Base-by-base conservation (phyloP, 441 rosid genomes). In the Sinapis alba region DNA sequence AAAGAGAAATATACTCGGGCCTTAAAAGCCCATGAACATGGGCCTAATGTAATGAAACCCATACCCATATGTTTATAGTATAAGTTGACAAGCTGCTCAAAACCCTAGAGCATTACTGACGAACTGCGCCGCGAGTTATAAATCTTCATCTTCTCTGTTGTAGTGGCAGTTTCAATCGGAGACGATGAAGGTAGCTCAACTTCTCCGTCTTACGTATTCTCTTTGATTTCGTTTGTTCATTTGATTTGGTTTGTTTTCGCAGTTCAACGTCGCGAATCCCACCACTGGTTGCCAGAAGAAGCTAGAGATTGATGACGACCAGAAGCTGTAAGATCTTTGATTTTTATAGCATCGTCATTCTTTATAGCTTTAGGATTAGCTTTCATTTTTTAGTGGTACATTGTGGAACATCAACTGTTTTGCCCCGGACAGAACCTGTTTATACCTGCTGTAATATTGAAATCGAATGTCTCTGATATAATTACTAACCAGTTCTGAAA, bases 241-340 rank as follows among this genome's bases (percentile, higher is more conserved):
- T 53, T 34, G 30, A 16, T 7, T 53, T 38, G 32, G 8, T 36
- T 26, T 38, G 9, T 72, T 6, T 71, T 50, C 16, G 50, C 51
- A 88, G 93, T 83, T 88, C 72, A 86, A 88, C 80, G 82, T 88
- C 59, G 92, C 90, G 80, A 86, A 86, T 71, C 92, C 90, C 1
- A 87, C 92, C 6, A 89, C 89, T 64, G 90, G 89, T n/a, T 89
- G 90, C 84, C 90, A 89, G 80, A 87, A 89, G 87, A 89, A 89
- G 86, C 89, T 89, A 47, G 92, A 89, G 73, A 84, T 87, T 69
- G 92, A 86, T 54, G 90, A 88, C 51, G 92, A 86, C 51, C 89
- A 85, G 72, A 86, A 88, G 71, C 85, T 88, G 93, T 86, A 71
- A 79, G 86, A 36, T 72, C 15, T 38, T 5, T 38, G 4, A 2